Evolutionary conservation across 1,284 basidiomycete genomes (phyloP), one percentile per base, ranked within the genome.

Genomic region (Tylopilus sp.): DNA sequence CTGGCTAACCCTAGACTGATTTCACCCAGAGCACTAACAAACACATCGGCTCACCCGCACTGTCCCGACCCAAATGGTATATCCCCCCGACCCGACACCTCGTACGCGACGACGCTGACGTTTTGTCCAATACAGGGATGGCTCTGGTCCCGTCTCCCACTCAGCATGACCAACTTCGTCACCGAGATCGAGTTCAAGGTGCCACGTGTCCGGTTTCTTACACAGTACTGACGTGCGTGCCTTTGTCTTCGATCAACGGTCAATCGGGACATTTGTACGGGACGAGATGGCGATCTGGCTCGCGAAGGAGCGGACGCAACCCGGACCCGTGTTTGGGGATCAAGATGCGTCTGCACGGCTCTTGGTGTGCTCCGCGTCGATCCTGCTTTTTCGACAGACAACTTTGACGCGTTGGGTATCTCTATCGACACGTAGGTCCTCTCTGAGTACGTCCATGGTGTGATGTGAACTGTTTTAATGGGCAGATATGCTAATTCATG

Each of bases 281-380:
- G 96, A 99, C 73, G 97, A 97, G 2, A 86, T 99, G 72, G 98
- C 97, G 0, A 81, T 99, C 53, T 99, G 97, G 97, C 76, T 99
- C 44, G 95, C 96, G 8, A 90, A 88, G 61, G 92, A 92, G 13
- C 87, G 97, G 36, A 89, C 91, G 4, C 81, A 93, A 70, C 87
- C 90, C 4, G 98, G 97, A 0, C 96, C 97, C 5, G 93, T 98
- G 2, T 99, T 98, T 75, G 98, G 97, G 8, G 95, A 85, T 78
- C 85, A 89, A 80, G 93, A 95, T 93, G 63, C 62, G 82, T 76
- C 49, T 22, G 39, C n/a, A n/a, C n/a, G n/a, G n/a, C n/a, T n/a
- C n/a, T n/a, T n/a, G n/a, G n/a, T 22, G 5, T 19, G 0, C 33
- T 10, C 24, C 32, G 18, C 6, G 18, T 26, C 13, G 39, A 36